These are phyloP conservation scores for Uronychia binucleata DNA, from an alignment of 73 alveolate genomes.

Conservation along the genomic window DNA sequence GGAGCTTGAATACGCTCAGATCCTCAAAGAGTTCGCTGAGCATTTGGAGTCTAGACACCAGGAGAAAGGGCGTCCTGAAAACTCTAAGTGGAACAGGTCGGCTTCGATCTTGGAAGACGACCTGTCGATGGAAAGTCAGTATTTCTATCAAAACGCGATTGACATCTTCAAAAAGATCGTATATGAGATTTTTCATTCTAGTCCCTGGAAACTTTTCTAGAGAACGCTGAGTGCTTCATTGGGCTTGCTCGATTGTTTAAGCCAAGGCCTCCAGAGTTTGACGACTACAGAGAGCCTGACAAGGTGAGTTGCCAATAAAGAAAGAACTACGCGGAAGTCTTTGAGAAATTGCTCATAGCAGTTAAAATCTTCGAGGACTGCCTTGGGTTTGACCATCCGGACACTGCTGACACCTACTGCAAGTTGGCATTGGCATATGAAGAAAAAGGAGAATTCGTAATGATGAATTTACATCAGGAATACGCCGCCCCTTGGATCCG, in stretches of 20 bases:
- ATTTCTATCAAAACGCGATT: conserved; percentile 36
- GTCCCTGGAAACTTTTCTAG: conserved; percentile 11
- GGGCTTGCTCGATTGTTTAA: conserved; percentile 58
- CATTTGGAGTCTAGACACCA: conserved; percentile 62
- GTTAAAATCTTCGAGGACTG: conserved; percentile 51
- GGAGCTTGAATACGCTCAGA: conserved; percentile 21
- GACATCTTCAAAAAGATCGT: conserved; percentile 22
- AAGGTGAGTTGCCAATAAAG: background rate
- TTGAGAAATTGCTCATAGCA: conserved; percentile 25
- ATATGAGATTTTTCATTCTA: background rate
- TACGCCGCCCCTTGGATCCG: conserved; percentile 45
- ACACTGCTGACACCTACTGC: conserved; percentile 49
- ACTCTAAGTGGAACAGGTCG: conserved; percentile 59
- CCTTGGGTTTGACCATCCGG: conserved; percentile 68
- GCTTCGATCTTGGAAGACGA: conserved; percentile 64
- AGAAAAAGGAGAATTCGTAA: conserved; percentile 58
- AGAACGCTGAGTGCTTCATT: conserved; percentile 44
- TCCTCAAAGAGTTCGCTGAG: conserved; percentile 54
- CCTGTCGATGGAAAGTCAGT: conserved; percentile 50
- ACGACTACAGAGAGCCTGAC: conserved; percentile 31
- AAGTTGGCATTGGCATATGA: conserved; percentile 58
- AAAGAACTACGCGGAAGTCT: conserved; percentile 29
- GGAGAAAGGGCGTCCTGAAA: conserved; percentile 69
- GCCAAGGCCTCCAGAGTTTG: conserved; percentile 24
- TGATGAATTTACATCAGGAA: conserved; percentile 1